Conservation (phyloP, 306 rosid species). For the Prosopis cineraria region DNA sequence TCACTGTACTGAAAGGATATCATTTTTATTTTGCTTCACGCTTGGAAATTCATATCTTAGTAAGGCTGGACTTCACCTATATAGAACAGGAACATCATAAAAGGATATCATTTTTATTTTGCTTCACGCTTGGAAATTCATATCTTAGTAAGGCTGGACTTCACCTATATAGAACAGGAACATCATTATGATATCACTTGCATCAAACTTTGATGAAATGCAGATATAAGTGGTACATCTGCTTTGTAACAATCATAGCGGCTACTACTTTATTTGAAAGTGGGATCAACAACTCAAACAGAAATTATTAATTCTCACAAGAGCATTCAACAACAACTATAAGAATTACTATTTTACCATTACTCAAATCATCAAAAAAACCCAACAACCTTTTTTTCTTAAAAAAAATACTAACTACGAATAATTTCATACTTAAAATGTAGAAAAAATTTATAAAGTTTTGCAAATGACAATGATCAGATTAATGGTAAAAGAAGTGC, state of each 20-base stretch:
- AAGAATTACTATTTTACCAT: background rate
- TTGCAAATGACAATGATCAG: slow-evolving; percentile 21
- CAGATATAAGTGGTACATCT: slow-evolving; percentile 10
- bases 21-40: background rate
- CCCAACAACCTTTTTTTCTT: background rate
- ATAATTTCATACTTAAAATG: slow-evolving; percentile 24
- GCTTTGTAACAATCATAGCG: slow-evolving; percentile 2
- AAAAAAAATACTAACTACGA: background rate
- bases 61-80: background rate
- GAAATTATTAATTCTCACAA: slow-evolving; percentile 10
- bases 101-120: background rate
- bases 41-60: background rate
- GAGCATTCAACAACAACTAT: slow-evolving; percentile 18
- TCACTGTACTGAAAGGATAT: background rate
- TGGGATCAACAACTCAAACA: background rate
- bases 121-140: background rate
- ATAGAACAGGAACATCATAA: background rate
- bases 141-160: background rate
- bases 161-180: background rate
- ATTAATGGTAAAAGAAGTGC: background rate
- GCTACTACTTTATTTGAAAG: slow-evolving; percentile 19
- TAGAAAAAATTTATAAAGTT: background rate
- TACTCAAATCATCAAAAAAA: background rate
- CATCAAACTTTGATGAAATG: slow-evolving; percentile 17
- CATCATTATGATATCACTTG: slow-evolving; percentile 2